phyloP scores from a whole-genome alignment of 768 basidiomycete genomes.

The Pulveroboletus frians region DNA sequence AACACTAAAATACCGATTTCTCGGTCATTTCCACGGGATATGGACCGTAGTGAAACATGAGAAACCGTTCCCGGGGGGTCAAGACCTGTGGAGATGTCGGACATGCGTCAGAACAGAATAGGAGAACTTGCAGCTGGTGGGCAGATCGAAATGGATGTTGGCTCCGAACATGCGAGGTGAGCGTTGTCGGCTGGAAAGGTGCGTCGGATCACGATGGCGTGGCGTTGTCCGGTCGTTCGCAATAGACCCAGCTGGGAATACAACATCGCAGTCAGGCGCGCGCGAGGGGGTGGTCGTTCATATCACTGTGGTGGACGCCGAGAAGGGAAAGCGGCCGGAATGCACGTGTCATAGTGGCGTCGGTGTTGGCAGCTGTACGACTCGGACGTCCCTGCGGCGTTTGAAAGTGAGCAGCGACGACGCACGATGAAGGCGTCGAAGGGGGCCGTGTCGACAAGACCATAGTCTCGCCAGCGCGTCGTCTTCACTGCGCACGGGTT shows the following conservation, averaged over 20 bases:
- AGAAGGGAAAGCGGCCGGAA: conserved; percentile 41
- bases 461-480: background rate
- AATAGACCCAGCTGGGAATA: conserved; percentile 1
- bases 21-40: background rate
- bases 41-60: conserved; percentile 3
- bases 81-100: background rate
- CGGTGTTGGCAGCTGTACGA: conserved; percentile 54
- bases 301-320: conserved; percentile 1
- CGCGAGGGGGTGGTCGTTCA: background rate
- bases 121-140: background rate
- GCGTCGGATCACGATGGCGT: conserved; percentile 4
- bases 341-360: conserved; percentile 61
- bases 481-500: conserved; percentile 5
- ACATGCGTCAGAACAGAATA: background rate
- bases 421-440: background rate
- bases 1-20: conserved; percentile 2
- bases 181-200: background rate
- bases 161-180: conserved; percentile 12
- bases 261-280: background rate
- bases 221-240: background rate
- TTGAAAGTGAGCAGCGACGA: conserved; percentile 53
- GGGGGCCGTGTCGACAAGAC: background rate
- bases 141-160: conserved; percentile 8
- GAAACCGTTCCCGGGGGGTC: background rate
- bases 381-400: conserved; percentile 67